These are phyloP conservation scores for Candida schatavii DNA, from an alignment of 805 yeast species.

Conservation along the genomic window DNA sequence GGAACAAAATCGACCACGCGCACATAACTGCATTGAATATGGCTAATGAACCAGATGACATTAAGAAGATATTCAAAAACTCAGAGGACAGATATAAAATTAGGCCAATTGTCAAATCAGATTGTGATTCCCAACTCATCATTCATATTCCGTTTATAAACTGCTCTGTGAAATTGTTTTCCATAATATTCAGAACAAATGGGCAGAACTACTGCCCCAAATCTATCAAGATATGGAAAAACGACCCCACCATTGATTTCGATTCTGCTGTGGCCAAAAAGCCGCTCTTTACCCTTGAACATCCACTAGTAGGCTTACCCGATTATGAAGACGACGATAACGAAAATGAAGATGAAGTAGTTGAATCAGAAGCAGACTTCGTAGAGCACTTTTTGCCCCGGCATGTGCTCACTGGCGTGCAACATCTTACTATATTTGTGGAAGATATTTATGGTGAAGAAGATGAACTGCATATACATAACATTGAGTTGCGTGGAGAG, in stretches of 20 bases:
- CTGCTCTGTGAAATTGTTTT: slow-evolving; percentile 68
- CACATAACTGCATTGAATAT: slow-evolving; percentile 65
- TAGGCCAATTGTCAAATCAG: slow-evolving; percentile 54
- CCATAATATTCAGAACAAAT: slow-evolving; percentile 66
- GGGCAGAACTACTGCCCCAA: slow-evolving; percentile 67
- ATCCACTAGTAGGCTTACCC: slow-evolving; percentile 60
- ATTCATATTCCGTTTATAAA: slow-evolving; percentile 73
- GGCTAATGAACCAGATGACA: slow-evolving; percentile 48
- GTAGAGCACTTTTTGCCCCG: slow-evolving; percentile 84
- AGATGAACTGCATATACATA: slow-evolving; percentile 54
- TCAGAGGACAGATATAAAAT: slow-evolving; percentile 48
- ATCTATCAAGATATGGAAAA: slow-evolving; percentile 68
- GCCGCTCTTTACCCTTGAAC: slow-evolving; percentile 52
- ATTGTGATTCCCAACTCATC: slow-evolving; percentile 79
- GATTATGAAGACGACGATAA: slow-evolving; percentile 38
- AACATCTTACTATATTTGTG: slow-evolving; percentile 64
- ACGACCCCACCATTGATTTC: slow-evolving; percentile 69
- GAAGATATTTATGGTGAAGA: slow-evolving; percentile 57
- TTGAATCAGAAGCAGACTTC: slow-evolving; percentile 46
- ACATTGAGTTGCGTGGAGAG: slow-evolving; percentile 80
- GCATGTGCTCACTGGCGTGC: slow-evolving; percentile 66
- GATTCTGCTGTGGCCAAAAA: slow-evolving; percentile 50
- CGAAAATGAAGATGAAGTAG: slow-evolving; percentile 23
- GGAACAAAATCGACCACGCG: slow-evolving; percentile 55
- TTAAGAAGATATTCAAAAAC: slow-evolving; percentile 51